Base-by-base conservation (phyloP, 495 filamentous ascomycete genomes). In the Elaphomyces granulatus region DNA sequence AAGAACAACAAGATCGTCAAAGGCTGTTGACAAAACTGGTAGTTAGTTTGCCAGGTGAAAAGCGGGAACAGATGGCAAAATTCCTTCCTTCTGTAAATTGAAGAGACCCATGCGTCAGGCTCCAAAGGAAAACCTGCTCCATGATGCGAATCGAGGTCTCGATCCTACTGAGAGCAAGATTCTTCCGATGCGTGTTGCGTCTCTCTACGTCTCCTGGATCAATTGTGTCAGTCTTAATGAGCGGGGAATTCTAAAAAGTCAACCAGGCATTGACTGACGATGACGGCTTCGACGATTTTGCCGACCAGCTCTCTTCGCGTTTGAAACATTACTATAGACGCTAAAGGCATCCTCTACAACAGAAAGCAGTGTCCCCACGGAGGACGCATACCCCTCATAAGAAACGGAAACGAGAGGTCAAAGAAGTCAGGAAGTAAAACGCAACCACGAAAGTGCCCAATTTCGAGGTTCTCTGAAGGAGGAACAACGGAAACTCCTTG, bases 401-500 rank as follows among this genome's bases (percentile, higher is more conserved):
- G 14, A 68, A 68, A 44, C 59, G 68, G 32, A 77, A 71, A 44
- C 63, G 58, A 41, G 52, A 48, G 1, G 46, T 71, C 2, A 44
- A 60, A 32, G 71, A 71, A 65, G 50, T 45, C 54, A 66, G 36
- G 50, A 61, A 16, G 68, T 69, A 8, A 54, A 64, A 36, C 52
- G 55, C 6, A 54, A 68, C 10, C 64, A 78, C 44, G 52, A 64
- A 18, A 53, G 45, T 15, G 68, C 70, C 43, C 51, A 64, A 19
- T 46, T 52, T 21, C 60, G 71, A 23, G 42, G 63, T 18, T 44
- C 55, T 31, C 55, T 70, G 34, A 64, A 74, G 42, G 64, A 67
- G n/a, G 47, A 57, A 20, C 68, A 77, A 17, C 60, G 63, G 41
- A 50, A 53, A 37, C 50, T 51, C n/a, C 50, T 80, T 1, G 68